Base-by-base conservation (phyloP, 2,329 filamentous ascomycete genomes). In the Penicillium decumbens region DNA sequence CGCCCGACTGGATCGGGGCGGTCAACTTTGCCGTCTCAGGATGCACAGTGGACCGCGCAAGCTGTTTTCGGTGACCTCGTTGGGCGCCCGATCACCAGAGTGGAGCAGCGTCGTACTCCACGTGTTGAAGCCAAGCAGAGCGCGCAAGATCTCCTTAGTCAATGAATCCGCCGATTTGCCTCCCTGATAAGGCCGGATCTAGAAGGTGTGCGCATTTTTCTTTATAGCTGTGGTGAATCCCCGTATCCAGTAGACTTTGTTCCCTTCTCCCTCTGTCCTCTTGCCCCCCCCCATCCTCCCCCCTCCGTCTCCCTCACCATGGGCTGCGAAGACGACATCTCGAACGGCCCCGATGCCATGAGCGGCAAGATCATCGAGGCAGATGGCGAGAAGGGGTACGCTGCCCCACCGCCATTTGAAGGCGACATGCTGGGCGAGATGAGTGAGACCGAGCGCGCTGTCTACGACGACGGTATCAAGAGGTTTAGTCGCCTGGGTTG, bases 401-500 rank as follows among this genome's bases (percentile, higher is more conserved):
- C 35, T 8, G 28, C 55, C 5, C 55, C 56, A 8, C 58, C 58
- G 13, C 39, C 58, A 5, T 57, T 57, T 33, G 55, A 57, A n/a
- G 41, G 33, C 4, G 53, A 55, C 30, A 51, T 56, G 29, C 24
- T 53, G 15, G 53, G 53, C 15, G 53, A 56, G 47, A 53, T 56
- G 50, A 56, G 50, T 30, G 53, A 56, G 43, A 41, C 39, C 2
- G 53, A 56, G 45, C 48, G 48, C 23, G 28, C 50, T 15, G 28
- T 53, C 38, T 50, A 50, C 28, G 44, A 53, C 7, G 47, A 53
- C 23, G 53, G 53, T n/a, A 47, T 53, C 29, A 40, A 54, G 28
- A 57, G 49, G 28, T 60, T 56, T 35, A 56, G 50, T 27, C 54
- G 51, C 18, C 65, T 77, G 25, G 69, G 77, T 42, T 80, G 77